These are phyloP conservation scores for Rhodomyrtus psidioides DNA, from an alignment of 441 rosid genomes.

Conservation along the genomic window DNA sequence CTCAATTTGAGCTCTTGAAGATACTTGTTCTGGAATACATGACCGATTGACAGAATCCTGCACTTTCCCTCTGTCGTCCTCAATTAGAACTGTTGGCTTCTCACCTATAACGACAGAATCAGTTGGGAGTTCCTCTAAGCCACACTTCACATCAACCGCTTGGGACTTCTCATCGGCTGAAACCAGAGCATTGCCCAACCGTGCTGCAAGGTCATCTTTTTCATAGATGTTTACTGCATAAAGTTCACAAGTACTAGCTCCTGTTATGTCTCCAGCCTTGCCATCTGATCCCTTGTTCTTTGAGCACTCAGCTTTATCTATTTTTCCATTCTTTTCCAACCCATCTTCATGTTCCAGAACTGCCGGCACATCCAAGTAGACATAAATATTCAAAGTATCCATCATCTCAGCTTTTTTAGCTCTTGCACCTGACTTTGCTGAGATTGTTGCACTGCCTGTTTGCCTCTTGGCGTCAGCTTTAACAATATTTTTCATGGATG, in stretches of 20 bases:
- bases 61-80: conserved; percentile 5
- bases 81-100: neutral
- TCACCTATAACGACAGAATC: neutral
- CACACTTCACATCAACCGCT: neutral
- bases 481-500: neutral
- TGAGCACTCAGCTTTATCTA: neutral
- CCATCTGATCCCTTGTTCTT: neutral
- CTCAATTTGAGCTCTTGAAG: neutral
- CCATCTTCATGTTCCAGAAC: conserved; percentile 4
- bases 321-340: neutral
- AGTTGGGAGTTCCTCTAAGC: neutral
- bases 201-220: neutral
- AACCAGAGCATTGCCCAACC: neutral
- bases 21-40: conserved; percentile 1
- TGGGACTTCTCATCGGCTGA: neutral
- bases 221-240: neutral
- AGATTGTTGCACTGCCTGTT: conserved; percentile 1
- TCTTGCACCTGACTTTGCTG: neutral
- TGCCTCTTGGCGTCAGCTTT: conserved; percentile 15
- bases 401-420: neutral
- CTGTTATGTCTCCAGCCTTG: neutral
- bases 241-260: neutral
- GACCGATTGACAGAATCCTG: neutral
- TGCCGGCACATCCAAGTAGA: conserved; percentile 10
- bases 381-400: neutral